Conservation (phyloP, 441 rosid genomes). For the Rhodomyrtus psidioides region DNA sequence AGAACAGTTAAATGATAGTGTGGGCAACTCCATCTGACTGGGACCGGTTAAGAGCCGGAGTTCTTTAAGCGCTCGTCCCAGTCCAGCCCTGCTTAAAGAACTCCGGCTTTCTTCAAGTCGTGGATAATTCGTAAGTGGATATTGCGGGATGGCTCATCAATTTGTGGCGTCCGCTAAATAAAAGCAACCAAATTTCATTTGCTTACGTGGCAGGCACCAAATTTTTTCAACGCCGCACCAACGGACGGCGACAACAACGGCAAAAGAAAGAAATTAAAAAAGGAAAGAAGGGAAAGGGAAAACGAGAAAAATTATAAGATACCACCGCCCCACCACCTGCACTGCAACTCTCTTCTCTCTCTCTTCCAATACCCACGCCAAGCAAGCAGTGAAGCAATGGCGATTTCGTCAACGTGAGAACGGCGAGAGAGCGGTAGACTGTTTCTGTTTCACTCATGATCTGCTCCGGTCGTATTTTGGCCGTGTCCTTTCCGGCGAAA, state of each 20-base stretch:
- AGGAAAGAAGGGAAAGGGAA: fast-evolving
- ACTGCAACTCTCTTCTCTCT: background rate
- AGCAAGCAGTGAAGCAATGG: background rate
- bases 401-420: background rate
- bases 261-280: too few relatives aligned
- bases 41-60: too few relatives aligned
- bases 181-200: background rate
- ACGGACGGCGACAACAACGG: too few relatives aligned
- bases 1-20: too few relatives aligned
- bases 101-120: background rate
- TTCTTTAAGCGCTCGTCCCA: too few relatives aligned
- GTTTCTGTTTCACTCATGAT: slow-evolving; percentile 24
- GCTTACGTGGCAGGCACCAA: background rate
- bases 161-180: background rate
- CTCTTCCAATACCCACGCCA: background rate
- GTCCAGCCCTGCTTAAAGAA: too few relatives aligned
- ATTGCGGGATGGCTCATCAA: background rate
- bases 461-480: slow-evolving; percentile 42
- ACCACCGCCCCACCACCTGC: background rate
- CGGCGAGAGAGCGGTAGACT: background rate
- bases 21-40: too few relatives aligned
- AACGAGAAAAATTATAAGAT: background rate
- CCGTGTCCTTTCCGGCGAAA: slow-evolving; percentile 39
- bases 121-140: background rate
- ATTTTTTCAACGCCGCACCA: background rate